Evolutionary conservation across 2,329 filamentous ascomycete species (phyloP).

Genomic region (Ophiosphaerella korrae): DNA sequence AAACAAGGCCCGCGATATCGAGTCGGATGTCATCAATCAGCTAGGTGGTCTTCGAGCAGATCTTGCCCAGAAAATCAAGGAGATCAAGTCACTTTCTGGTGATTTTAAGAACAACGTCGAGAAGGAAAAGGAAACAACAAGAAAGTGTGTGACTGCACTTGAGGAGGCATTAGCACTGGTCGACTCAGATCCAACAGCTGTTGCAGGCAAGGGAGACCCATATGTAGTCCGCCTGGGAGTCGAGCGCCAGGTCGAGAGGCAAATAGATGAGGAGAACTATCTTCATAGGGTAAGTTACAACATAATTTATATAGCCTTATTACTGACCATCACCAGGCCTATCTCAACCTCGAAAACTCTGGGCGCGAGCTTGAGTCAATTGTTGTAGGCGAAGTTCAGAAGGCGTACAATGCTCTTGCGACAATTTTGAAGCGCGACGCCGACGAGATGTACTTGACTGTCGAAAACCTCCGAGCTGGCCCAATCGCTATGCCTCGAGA

Average conservation of each 20-base stretch:
- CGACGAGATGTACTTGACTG: conserved; percentile 75
- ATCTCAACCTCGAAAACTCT: conserved; percentile 90
- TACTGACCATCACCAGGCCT: conserved; percentile 65
- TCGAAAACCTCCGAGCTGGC: conserved; percentile 81
- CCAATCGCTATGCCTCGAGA: conserved; percentile 95
- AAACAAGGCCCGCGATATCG: conserved; percentile 87
- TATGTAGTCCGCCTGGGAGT: conserved; percentile 85
- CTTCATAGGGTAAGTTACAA: conserved; percentile 73
- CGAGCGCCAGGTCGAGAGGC: conserved; percentile 87
- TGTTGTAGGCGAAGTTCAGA: conserved; percentile 96
- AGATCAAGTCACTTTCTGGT: conserved; percentile 90
- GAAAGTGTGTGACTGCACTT: conserved; percentile 77
- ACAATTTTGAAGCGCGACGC: conserved; percentile 90
- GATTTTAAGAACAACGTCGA: conserved; percentile 98
- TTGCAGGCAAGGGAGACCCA: conserved; percentile 87
- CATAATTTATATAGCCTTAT: conserved; percentile 7
- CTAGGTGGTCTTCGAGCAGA: conserved; percentile 85
- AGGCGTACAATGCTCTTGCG: conserved; percentile 93
- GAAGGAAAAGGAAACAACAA: conserved; percentile 87
- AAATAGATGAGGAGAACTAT: conserved; percentile 97
- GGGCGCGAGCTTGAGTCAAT: conserved; percentile 95
- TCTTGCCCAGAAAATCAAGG: conserved; percentile 94
- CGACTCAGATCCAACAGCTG: conserved; percentile 75
- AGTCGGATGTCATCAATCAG: conserved; percentile 87
- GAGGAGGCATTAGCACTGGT: conserved; percentile 80